Percentiles rank a stretch among this genome's conserved stretches.
Evolutionary conservation across 1,139 yeast genomes (phyloP).

Genomic region (Candida tetrigidarum): DNA sequence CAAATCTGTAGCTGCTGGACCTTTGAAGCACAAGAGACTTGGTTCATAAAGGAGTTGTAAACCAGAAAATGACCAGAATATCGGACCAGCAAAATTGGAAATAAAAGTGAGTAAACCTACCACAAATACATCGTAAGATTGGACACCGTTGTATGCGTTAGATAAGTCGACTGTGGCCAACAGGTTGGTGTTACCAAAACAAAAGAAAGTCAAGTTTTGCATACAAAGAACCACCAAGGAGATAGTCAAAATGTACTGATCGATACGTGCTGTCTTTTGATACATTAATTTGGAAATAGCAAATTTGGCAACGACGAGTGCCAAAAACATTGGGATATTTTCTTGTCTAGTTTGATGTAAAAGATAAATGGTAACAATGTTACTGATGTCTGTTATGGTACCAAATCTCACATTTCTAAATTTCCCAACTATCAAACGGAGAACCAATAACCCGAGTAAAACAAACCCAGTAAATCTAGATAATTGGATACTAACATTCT

Average conservation of each 20-base stretch:
- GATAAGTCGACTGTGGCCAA: slow-evolving; percentile 89
- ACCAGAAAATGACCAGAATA: slow-evolving; percentile 76
- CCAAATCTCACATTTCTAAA: slow-evolving; percentile 27
- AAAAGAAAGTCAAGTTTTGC: slow-evolving; percentile 82
- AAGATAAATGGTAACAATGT: slow-evolving; percentile 55
- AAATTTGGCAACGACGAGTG: slow-evolving; percentile 47
- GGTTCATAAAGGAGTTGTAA: slow-evolving; percentile 48
- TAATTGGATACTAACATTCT: slow-evolving; percentile 29
- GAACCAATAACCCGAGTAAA: slow-evolving; percentile 20
- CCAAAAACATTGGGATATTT: slow-evolving; percentile 71
- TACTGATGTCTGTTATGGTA: slow-evolving; percentile 45
- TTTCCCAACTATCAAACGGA: slow-evolving; percentile 33
- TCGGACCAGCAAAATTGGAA: slow-evolving; percentile 83
- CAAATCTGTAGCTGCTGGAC: slow-evolving; percentile 17
- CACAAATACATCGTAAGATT: slow-evolving; percentile 63
- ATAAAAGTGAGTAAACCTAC: slow-evolving; percentile 83
- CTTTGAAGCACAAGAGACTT: slow-evolving; percentile 18
- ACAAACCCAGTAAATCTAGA: slow-evolving; percentile 32
- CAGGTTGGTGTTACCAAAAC: slow-evolving; percentile 90
- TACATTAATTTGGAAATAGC: slow-evolving; percentile 21
- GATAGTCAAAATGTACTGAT: slow-evolving; percentile 26
- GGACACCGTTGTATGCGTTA: slow-evolving; percentile 89
- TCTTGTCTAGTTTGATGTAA: slow-evolving; percentile 71
- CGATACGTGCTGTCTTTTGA: slow-evolving; percentile 18
- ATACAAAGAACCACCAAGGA: slow-evolving; percentile 37